phyloP scores from a whole-genome alignment of 2,329 filamentous ascomycete species.

The Trichoderma lentiforme region DNA sequence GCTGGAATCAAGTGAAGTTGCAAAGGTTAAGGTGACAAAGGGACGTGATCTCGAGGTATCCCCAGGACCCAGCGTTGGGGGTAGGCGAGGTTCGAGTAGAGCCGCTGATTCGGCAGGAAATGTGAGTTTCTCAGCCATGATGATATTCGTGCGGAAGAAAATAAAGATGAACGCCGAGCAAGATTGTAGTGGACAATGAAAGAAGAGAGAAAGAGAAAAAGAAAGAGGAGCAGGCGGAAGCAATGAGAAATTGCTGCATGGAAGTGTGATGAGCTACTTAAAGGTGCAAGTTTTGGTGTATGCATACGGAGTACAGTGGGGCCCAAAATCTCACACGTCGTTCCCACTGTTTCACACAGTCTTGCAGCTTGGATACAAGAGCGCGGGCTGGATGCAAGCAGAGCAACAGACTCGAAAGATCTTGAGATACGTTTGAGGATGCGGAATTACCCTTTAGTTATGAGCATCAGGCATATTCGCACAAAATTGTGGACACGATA shows the following conservation, averaged over 20 bases:
- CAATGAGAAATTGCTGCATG: neutral
- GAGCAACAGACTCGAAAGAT: neutral
- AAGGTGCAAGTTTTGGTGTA: neutral
- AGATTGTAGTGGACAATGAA: too few relatives aligned
- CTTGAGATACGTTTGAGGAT: neutral
- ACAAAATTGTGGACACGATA: neutral
- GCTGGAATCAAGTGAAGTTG: constrained; percentile 81
- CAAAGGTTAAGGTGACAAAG: constrained; percentile 81
- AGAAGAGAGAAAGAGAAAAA: neutral
- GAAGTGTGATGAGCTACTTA: neutral
- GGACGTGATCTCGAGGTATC: constrained; percentile 28
- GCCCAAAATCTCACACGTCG: neutral
- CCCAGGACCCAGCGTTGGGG: constrained; percentile 18
- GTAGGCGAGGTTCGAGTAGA: constrained; percentile 35
- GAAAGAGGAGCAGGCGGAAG: neutral
- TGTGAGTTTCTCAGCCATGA: constrained; percentile 35
- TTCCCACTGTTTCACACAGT: neutral
- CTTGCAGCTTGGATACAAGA: too few relatives aligned
- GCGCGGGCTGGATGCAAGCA: neutral
- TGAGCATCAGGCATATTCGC: neutral
- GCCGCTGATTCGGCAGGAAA: constrained; percentile 33
- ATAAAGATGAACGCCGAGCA: neutral
- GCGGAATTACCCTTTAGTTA: neutral
- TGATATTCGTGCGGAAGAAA: neutral
- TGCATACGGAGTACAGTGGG: neutral